Percentiles rank a stretch among this genome's conserved stretches.
phyloP scores from a whole-genome alignment of 2,329 filamentous ascomycete species.

The Rutstroemia sp. region DNA sequence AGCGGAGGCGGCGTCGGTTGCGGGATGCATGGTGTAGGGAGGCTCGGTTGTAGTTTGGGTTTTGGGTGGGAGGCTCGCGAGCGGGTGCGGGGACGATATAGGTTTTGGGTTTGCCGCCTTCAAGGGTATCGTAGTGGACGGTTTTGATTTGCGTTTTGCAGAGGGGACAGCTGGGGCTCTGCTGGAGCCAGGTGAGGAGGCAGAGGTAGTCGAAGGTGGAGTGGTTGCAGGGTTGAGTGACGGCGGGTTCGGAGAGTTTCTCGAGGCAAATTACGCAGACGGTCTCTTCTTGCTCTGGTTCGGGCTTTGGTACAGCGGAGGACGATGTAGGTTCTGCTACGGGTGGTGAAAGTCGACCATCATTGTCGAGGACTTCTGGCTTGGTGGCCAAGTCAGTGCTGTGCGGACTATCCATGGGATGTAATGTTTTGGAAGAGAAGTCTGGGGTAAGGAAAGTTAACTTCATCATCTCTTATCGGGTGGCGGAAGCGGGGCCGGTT shows the following conservation, averaged over 20 bases:
- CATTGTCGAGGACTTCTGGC: conserved; percentile 34
- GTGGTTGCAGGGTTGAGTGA: conserved; percentile 72
- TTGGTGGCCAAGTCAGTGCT: conserved; percentile 33
- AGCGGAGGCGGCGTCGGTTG: not conserved
- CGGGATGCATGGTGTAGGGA: not conserved
- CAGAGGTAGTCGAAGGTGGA: conserved; percentile 79
- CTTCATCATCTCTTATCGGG: not conserved
- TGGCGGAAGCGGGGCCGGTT: no score
- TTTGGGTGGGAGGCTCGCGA: not conserved
- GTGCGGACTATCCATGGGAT: conserved; percentile 26
- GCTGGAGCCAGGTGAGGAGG: conserved; percentile 72
- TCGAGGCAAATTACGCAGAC: conserved; percentile 88
- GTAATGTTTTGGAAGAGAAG: not conserved
- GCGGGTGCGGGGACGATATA: conserved; percentile 34
- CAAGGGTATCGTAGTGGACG: conserved; percentile 59
- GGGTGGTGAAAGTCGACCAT: not conserved
- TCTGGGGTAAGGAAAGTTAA: not conserved
- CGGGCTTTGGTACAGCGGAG: conserved; percentile 19
- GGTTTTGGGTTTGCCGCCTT: conserved; percentile 47
- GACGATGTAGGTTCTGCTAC: not conserved
- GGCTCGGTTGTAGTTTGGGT: no score
- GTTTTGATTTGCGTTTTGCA: conserved; percentile 54
- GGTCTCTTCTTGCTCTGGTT: conserved; percentile 31
- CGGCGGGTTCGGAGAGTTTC: conserved; percentile 60
- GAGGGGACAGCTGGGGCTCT: conserved; percentile 67